Evolutionary conservation across 1,284 basidiomycete genomes (phyloP).

Genomic region (Blastosporella zonata): DNA sequence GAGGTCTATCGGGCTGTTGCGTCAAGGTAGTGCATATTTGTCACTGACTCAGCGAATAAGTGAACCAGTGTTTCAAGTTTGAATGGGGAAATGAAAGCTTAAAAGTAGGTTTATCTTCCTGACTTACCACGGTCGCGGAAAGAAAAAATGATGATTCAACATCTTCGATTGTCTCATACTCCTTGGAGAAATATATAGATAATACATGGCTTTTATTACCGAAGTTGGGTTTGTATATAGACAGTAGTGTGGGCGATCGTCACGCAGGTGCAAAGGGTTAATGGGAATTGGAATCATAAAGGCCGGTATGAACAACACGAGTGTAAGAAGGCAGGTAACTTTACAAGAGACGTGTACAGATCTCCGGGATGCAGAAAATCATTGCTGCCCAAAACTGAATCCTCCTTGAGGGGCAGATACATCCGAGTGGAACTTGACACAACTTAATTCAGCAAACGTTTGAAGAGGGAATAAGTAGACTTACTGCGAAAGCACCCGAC

Average conservation of each 20-base stretch:
- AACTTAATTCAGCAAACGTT: constrained; percentile 27
- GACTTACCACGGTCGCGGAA: no score
- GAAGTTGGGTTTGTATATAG: constrained; percentile 6
- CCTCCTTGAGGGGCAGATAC: constrained; percentile 89
- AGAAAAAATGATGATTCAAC: not conserved
- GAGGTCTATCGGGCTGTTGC: no score
- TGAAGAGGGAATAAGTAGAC: constrained; percentile 30
- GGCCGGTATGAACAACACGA: constrained; percentile 9
- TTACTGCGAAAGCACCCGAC: constrained; percentile 85
- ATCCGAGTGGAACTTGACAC: constrained; percentile 70
- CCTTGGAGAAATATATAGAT: not conserved
- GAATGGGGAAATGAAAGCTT: no score
- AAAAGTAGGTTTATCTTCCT: no score
- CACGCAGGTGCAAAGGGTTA: constrained; percentile 5
- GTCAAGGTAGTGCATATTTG: no score
- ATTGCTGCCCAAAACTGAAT: constrained; percentile 78
- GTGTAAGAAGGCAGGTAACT: constrained; percentile 12
- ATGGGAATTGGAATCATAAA: constrained; percentile 9
- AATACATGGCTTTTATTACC: constrained; percentile 3
- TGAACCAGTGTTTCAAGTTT: no score
- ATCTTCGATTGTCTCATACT: not conserved
- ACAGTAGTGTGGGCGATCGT: constrained; percentile 8
- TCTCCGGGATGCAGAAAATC: constrained; percentile 8
- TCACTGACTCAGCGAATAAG: no score
- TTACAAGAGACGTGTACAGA: constrained; percentile 18